A percentile compares a stretch with the other conserved stretches of the same genome.
Evolutionary conservation across 768 basidiomycete genomes (phyloP).

Genomic region (Lactarius evosmus): DNA sequence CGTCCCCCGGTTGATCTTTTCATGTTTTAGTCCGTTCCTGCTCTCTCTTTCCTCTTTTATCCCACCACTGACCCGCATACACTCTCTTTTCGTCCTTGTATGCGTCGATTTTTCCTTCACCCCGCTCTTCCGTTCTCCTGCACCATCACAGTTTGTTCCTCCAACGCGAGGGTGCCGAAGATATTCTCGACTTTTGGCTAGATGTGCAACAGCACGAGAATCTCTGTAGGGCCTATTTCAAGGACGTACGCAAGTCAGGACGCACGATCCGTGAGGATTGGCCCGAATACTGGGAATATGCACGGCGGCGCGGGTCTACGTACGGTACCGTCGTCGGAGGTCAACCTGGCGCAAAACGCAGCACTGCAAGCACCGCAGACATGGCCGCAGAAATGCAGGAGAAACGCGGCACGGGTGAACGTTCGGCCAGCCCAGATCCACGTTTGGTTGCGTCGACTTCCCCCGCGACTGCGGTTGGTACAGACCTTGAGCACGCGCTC

Average conservation of each 20-base stretch:
- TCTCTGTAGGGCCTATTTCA: slow-evolving; percentile 97
- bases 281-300: slow-evolving; percentile 98
- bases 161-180: slow-evolving; percentile 93
- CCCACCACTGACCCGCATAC: slow-evolving; percentile 14
- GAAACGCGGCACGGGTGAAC: slow-evolving; percentile 58
- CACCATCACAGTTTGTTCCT: slow-evolving; percentile 70
- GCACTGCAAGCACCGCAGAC: slow-evolving; percentile 78
- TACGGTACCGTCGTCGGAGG: slow-evolving; percentile 86
- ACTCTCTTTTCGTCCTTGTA: too few species aligned
- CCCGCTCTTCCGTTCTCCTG: slow-evolving; percentile 10
- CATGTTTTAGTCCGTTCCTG: slow-evolving; percentile 88
- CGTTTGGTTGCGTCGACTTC: slow-evolving; percentile 47
- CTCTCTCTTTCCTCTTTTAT: slow-evolving; percentile 18
- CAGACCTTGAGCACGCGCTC: slow-evolving; percentile 38
- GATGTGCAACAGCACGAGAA: slow-evolving; percentile 99
- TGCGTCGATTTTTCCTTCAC: background rate
- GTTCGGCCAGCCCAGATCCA: slow-evolving; percentile 43
- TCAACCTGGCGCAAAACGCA: slow-evolving; percentile 64
- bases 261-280: slow-evolving; percentile 93
- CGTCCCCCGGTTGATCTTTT: slow-evolving; percentile 96
- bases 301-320: slow-evolving; percentile 85
- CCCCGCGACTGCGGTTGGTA: slow-evolving; percentile 46
- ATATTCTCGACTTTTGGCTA: slow-evolving; percentile 97
- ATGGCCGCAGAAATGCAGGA: slow-evolving; percentile 61
- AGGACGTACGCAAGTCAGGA: slow-evolving; percentile 95